phyloP scores from a whole-genome alignment of 2,329 filamentous ascomycete genomes.

The Xylogone sp. region DNA sequence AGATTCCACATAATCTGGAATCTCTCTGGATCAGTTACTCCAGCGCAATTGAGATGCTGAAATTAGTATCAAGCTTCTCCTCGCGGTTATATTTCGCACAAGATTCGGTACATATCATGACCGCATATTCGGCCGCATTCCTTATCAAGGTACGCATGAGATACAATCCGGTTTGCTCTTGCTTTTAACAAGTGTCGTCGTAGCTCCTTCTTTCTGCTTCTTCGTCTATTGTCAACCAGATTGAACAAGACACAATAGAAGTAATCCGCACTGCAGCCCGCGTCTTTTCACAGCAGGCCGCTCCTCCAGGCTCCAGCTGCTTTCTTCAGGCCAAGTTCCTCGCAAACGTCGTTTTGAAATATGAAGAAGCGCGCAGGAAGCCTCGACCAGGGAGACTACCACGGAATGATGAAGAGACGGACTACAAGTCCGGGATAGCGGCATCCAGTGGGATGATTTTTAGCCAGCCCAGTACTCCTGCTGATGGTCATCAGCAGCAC shows the following conservation, averaged over 20 bases:
- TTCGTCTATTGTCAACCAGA: slow-evolving; percentile 7
- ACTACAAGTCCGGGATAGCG: neutral
- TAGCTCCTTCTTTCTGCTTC: slow-evolving; percentile 18
- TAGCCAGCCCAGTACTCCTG: neutral
- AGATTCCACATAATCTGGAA: neutral
- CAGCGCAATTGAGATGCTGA: slow-evolving; percentile 29
- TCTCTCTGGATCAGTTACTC: slow-evolving; percentile 30
- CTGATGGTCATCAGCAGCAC: too few relatives aligned
- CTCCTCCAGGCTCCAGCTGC: slow-evolving; percentile 23
- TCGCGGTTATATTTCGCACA: slow-evolving; percentile 35
- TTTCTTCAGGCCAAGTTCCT: slow-evolving; percentile 30
- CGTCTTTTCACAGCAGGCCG: slow-evolving; percentile 26
- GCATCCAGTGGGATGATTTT: neutral
- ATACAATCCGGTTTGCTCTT: neutral
- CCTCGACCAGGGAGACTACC: neutral
- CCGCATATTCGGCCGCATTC: slow-evolving; percentile 36
- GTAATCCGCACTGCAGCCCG: slow-evolving; percentile 10
- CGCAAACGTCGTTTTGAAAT: slow-evolving; percentile 17
- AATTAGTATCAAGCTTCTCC: slow-evolving; percentile 26
- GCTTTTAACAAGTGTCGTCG: neutral
- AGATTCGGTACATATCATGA: slow-evolving; percentile 39
- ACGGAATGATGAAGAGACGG: neutral
- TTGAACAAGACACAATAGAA: slow-evolving; percentile 12
- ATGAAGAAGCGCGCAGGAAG: slow-evolving; percentile 3
- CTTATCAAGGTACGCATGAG: slow-evolving; percentile 31